A percentile compares a stretch with the other conserved stretches of the same genome.
Evolutionary conservation across 2,329 filamentous ascomycete species (phyloP).

Genomic region (Colletotrichum eremochloae): DNA sequence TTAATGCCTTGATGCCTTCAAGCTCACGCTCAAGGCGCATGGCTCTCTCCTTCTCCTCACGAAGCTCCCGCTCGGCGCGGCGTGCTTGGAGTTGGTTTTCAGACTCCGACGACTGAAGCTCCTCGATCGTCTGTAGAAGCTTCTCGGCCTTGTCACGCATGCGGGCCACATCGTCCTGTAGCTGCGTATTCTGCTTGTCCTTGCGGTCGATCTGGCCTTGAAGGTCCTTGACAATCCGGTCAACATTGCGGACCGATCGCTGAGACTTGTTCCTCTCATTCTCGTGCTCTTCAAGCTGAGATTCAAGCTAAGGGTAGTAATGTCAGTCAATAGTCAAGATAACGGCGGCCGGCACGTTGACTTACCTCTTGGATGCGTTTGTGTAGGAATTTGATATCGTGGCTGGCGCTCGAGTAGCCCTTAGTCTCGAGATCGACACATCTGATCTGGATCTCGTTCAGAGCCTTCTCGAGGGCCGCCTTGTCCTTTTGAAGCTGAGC

Average conservation of each 20-base stretch:
- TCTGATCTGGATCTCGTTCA: conserved; percentile 91
- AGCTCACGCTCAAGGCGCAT: conserved; percentile 89
- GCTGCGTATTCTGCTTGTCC: conserved; percentile 85
- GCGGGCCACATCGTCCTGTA: conserved; percentile 86
- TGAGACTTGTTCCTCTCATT: conserved; percentile 83
- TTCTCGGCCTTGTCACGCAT: conserved; percentile 92
- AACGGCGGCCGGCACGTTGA: conserved; percentile 15
- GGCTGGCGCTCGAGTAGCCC: conserved; percentile 92
- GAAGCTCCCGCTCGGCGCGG: conserved; percentile 88
- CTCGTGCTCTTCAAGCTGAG: conserved; percentile 86
- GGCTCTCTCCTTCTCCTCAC: conserved; percentile 87
- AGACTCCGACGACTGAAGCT: conserved; percentile 90
- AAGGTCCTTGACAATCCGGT: conserved; percentile 93
- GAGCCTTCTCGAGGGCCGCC: conserved; percentile 85
- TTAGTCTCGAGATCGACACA: conserved; percentile 97
- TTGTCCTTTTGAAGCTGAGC: conserved; percentile 91
- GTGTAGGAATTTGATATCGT: conserved; percentile 95
- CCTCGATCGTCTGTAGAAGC: conserved; percentile 90
- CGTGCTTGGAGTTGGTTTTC: conserved; percentile 84
- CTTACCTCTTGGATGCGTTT: conserved; percentile 94
- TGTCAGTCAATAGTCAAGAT: conserved; percentile 46
- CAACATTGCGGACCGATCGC: conserved; percentile 90
- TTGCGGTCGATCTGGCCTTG: conserved; percentile 93
- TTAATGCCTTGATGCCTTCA: conserved; percentile 84
- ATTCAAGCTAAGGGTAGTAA: conserved; percentile 77